Percentiles rank a stretch among this genome's conserved stretches.
These are phyloP conservation scores for Schrenkiella parvula DNA, from an alignment of 345 rosid genomes.

Conservation along the genomic window DNA sequence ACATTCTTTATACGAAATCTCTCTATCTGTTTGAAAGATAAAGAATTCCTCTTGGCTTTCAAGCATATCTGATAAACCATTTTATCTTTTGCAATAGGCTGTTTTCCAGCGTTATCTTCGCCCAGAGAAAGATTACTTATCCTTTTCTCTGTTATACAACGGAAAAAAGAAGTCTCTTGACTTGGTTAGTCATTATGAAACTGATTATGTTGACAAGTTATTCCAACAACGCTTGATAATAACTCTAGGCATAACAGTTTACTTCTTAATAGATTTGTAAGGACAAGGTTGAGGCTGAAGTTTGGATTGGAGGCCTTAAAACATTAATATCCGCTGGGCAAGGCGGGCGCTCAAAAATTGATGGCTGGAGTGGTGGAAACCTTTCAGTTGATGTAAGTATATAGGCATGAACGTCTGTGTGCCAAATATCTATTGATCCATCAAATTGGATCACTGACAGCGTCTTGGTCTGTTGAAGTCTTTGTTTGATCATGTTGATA, in stretches of 20 bases:
- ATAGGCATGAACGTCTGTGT: not conserved
- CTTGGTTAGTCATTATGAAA: slow-evolving; percentile 62
- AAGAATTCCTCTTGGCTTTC: not conserved
- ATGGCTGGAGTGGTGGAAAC: slow-evolving; percentile 87
- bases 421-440: not conserved
- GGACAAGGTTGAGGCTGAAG: slow-evolving; percentile 92
- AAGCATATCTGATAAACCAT: slow-evolving; percentile 1
- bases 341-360: slow-evolving; percentile 94
- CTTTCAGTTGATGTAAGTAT: slow-evolving; percentile 76
- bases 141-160: slow-evolving; percentile 85
- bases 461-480: not conserved
- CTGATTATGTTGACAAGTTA: not conserved
- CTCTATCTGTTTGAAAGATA: not conserved
- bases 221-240: slow-evolving; percentile 14
- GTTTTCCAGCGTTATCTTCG: slow-evolving; percentile 79
- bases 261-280: slow-evolving; percentile 69
- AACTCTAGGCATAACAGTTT: slow-evolving; percentile 29
- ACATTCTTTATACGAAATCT: not conserved
- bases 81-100: slow-evolving; percentile 45
- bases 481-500: not conserved
- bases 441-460: not conserved
- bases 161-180: slow-evolving; percentile 86
- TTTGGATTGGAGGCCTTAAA: slow-evolving; percentile 84
- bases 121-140: slow-evolving; percentile 86
- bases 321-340: slow-evolving; percentile 67